A percentile compares a stretch with the other conserved stretches of the same genome.
phyloP scores from a whole-genome alignment of 257 asterid genomes.

The Solanum chilense region DNA sequence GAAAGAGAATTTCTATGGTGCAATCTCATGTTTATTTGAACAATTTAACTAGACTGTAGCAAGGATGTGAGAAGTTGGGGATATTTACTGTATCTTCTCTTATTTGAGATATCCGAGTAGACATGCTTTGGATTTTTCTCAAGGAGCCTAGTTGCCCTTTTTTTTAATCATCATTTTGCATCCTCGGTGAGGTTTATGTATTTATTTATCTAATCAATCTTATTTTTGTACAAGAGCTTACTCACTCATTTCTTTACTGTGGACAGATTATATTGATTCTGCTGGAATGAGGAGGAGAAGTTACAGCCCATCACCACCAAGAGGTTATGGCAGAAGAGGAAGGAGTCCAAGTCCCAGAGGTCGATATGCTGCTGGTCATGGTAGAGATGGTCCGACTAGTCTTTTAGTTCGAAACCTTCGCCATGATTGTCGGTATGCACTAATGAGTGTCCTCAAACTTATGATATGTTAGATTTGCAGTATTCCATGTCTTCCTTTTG shows the following conservation, averaged over 20 bases:
- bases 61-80: background rate
- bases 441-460: background rate
- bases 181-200: background rate
- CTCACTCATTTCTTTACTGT: background rate
- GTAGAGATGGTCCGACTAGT: constrained; percentile 73
- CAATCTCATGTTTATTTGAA: background rate
- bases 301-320: constrained; percentile 88
- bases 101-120: background rate
- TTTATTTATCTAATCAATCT: background rate
- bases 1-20: background rate
- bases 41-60: background rate
- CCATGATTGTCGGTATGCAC: constrained; percentile 67
- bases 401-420: constrained; percentile 92
- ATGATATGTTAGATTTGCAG: background rate
- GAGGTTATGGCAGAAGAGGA: constrained; percentile 86
- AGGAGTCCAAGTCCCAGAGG: constrained; percentile 71
- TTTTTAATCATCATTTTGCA: background rate
- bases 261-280: background rate
- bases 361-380: constrained; percentile 44
- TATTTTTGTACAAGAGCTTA: background rate
- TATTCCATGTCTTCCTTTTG: background rate
- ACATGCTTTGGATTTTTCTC: background rate
- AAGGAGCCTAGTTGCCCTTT: background rate
- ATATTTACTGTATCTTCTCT: background rate
- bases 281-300: constrained; percentile 76